Evolutionary conservation across 306 rosid genomes (phyloP).

Genomic region (Pueraria montana): DNA sequence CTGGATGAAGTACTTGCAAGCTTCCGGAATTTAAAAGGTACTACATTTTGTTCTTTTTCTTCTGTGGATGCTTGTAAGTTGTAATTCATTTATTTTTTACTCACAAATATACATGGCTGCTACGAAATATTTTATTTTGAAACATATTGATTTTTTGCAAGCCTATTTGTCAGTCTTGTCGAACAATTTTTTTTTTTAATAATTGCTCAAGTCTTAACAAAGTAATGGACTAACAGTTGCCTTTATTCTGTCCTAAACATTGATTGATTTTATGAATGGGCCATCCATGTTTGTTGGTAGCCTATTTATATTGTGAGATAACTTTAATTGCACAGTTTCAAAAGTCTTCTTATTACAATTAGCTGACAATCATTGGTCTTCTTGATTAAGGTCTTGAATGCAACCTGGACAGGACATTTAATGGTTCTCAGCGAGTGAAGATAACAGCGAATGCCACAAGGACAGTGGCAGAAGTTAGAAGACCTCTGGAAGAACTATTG

Average conservation of each 20-base stretch:
- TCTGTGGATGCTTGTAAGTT: slow-evolving; percentile 32
- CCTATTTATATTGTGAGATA: slow-evolving; percentile 9
- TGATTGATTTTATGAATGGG: neutral
- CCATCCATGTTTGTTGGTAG: slow-evolving; percentile 30
- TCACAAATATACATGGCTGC: slow-evolving; percentile 23
- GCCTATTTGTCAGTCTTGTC: slow-evolving; percentile 1
- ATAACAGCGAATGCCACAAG: slow-evolving; percentile 89
- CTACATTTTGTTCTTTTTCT: slow-evolving; percentile 26
- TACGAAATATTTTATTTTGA: neutral
- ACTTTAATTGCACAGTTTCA: slow-evolving; percentile 8
- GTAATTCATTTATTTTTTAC: slow-evolving; percentile 32
- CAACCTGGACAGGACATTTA: slow-evolving; percentile 57
- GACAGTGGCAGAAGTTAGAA: slow-evolving; percentile 81
- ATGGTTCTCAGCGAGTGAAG: slow-evolving; percentile 79
- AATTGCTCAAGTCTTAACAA: neutral
- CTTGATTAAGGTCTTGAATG: slow-evolving; percentile 73
- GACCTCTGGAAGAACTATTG: slow-evolving; percentile 78
- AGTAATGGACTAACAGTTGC: neutral
- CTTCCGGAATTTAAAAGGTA: slow-evolving; percentile 68
- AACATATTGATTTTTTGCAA: neutral
- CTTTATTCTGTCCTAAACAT: neutral
- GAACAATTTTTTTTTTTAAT: neutral
- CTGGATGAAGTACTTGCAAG: slow-evolving; percentile 65
- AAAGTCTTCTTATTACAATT: neutral
- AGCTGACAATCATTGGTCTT: slow-evolving; percentile 44